These are phyloP conservation scores for Aspergillus novofumigatus DNA, from an alignment of 2,329 filamentous ascomycete genomes.

Conservation along the genomic window DNA sequence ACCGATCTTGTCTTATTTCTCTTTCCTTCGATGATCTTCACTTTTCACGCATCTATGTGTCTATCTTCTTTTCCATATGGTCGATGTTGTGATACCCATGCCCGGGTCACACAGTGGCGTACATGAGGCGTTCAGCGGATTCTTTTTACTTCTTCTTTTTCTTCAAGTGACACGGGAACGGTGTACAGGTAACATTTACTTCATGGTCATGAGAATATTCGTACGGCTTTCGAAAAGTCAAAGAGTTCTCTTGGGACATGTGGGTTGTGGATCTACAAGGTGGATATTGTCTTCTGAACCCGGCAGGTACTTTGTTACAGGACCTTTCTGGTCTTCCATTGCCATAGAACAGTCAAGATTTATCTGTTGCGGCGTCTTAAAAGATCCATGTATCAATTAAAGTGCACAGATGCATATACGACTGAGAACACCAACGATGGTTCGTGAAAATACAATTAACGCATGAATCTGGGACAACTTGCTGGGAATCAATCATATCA, in stretches of 20 bases:
- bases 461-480: background rate
- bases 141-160: background rate
- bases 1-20: background rate
- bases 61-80: constrained; percentile 8
- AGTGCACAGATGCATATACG: background rate
- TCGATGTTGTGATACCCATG: constrained; percentile 22
- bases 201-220: background rate
- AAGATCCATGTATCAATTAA: background rate
- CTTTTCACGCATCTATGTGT: constrained; percentile 12
- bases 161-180: background rate
- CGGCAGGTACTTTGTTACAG: background rate
- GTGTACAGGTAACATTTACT: background rate
- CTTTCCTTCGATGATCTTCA: constrained; percentile 5
- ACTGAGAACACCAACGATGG: background rate
- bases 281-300: background rate
- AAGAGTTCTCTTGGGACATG: background rate
- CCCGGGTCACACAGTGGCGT: constrained; percentile 22
- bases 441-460: background rate
- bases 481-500: background rate
- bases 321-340: background rate
- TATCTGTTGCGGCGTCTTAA: background rate
- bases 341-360: background rate
- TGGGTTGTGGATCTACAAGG: background rate
- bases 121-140: constrained; percentile 17
- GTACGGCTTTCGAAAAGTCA: background rate